Base-by-base conservation (phyloP, 2,329 filamentous ascomycete genomes). In the Aspergillus hiratsukae region DNA sequence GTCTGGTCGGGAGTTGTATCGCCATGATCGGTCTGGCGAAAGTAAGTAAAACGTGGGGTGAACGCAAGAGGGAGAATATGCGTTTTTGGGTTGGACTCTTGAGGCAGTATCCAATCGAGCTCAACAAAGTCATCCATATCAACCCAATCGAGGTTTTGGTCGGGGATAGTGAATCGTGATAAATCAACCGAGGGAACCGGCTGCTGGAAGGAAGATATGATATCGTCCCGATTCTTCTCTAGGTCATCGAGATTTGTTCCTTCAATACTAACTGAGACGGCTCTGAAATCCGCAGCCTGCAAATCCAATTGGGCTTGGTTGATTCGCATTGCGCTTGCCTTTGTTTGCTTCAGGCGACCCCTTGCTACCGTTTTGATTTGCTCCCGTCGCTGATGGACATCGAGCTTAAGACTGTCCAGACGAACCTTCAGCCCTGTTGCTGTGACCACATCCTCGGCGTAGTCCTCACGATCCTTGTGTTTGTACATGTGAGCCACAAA, bases 91-190 rank as follows among this genome's bases (percentile, higher is more conserved):
- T 96, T 95, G 31, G 88, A 85, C 68, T 96, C 90, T 14, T 90
- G 88, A 0, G 93, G 93, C 25, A 97, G 76, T 53, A 96, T 92
- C 93, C 93, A 97, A 70, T 97, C 95, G 23, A 99, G 78, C 72
- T 99, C 94, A 29, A 99, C 92, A 74, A 99, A 99, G 71, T 99
- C 94, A 69, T 99, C 94, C 91, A 99, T 97, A 68, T 99, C 94
- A 60, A 99, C 92, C 94, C 94, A 99, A 54, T 88, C 91, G 64
- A 91, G 87, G 68, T 99, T 94, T 54, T 95, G 90, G 71, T 99
- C 94, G 0, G 94, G 93, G 51, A 99, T 99, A 0, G 87, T 93
- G 70, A 99, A 99, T 53, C 88, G 87, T 0, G 92, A 96, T 51
- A 96, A 80, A 69, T 87, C 84, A 8, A 81, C 77, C 25, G 78